These are phyloP conservation scores for Clarireedia homoeocarpa DNA, from an alignment of 2,329 filamentous ascomycete genomes.

Conservation along the genomic window DNA sequence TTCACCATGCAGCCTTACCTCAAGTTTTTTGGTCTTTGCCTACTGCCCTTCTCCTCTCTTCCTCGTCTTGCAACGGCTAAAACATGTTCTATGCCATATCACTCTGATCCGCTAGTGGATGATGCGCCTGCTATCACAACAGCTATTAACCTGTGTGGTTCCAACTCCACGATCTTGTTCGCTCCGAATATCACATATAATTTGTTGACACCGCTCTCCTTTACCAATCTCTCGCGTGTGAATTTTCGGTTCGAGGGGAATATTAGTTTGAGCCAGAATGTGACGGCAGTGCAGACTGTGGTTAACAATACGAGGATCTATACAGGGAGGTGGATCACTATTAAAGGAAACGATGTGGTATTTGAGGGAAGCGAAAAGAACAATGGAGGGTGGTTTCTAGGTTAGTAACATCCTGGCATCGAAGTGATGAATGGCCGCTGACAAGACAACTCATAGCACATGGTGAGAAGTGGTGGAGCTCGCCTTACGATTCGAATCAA, in stretches of 20 bases:
- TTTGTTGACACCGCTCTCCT: neutral
- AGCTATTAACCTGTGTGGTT: neutral
- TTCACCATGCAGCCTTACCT: neutral
- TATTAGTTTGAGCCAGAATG: slow-evolving; percentile 6
- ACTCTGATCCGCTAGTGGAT: neutral
- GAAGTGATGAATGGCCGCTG: neutral
- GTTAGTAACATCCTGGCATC: neutral
- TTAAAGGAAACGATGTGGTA: neutral
- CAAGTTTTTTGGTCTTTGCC: neutral
- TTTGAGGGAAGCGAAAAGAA: neutral
- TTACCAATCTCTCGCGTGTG: neutral
- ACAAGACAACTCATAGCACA: neutral
- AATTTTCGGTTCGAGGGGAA: neutral
- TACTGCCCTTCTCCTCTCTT: neutral
- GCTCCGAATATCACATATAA: neutral
- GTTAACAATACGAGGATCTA: slow-evolving; percentile 2
- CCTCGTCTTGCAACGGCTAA: neutral
- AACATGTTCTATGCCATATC: slow-evolving; percentile 1
- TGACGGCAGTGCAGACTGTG: neutral
- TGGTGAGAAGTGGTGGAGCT: slow-evolving; percentile 3
- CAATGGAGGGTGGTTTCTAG: neutral
- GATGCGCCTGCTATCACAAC: neutral
- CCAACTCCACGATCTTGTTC: slow-evolving; percentile 1
- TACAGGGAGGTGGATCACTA: neutral
- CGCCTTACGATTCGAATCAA: neutral